Evolutionary conservation across 176 grass and related monocot species (phyloP).

Genomic region (Raddia distichophylla): DNA sequence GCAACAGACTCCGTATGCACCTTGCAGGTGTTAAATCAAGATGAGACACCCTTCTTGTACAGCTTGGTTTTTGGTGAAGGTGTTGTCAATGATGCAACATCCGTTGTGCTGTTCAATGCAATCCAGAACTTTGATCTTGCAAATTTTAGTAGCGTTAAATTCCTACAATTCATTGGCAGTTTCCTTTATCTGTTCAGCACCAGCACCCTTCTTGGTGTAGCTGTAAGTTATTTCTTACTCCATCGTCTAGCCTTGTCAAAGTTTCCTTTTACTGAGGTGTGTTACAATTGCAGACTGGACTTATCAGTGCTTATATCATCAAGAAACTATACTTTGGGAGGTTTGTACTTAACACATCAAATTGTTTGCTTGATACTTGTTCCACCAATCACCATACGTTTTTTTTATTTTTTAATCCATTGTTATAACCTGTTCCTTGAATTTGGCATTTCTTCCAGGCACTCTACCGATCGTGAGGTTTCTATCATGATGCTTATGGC

Average conservation of each 20-base stretch:
- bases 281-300: slow-evolving; percentile 62
- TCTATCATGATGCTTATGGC: slow-evolving; percentile 96
- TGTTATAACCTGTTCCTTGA: slow-evolving; percentile 29
- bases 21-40: slow-evolving; percentile 93
- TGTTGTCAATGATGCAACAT: slow-evolving; percentile 98
- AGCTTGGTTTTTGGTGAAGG: slow-evolving; percentile 97
- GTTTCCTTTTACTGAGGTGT: slow-evolving; percentile 21
- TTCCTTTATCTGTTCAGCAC: slow-evolving; percentile 73
- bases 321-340: slow-evolving; percentile 95
- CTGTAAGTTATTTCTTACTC: slow-evolving; percentile 64
- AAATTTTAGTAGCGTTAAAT: slow-evolving; percentile 44
- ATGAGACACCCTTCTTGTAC: slow-evolving; percentile 92
- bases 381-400: background rate
- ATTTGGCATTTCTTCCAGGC: slow-evolving; percentile 51
- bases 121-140: slow-evolving; percentile 75
- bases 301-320: slow-evolving; percentile 91
- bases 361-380: slow-evolving; percentile 26
- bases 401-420: slow-evolving; percentile 10
- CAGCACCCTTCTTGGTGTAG: slow-evolving; percentile 85
- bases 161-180: slow-evolving; percentile 62
- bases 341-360: slow-evolving; percentile 46
- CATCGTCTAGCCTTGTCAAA: background rate
- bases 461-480: slow-evolving; percentile 97
- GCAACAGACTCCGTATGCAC: slow-evolving; percentile 97
- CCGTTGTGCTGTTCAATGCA: slow-evolving; percentile 91